Base-by-base conservation (phyloP, 768 basidiomycete genomes). In the Dentipellis fragilis region DNA sequence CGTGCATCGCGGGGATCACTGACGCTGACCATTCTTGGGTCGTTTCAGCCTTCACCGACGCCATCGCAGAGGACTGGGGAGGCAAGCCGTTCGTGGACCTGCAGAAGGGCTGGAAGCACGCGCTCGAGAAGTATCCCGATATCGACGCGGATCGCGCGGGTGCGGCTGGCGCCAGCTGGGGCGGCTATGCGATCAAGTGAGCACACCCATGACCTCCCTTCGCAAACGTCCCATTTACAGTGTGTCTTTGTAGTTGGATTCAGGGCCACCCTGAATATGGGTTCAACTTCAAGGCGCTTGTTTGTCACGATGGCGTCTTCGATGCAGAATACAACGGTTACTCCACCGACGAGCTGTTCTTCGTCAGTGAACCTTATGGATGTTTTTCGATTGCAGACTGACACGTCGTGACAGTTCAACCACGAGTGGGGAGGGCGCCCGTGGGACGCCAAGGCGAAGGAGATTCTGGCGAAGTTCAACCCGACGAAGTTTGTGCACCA, bases 251-350 rank as follows among this genome's bases (percentile, higher is more conserved):
- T 50, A 95, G 93, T 68, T 96, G 91, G 91, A 93, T 96, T 54
- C 89, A 95, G 71, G 91, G 93, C 0, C 90, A 96, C 65, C 89
- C 89, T 10, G 92, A 95, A 62, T 90, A 76, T 59, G 84, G 79
- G 3, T 92, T 93, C 66, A 79, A 80, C 19, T 96, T 98, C 77
- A 96, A 94, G 72, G 91, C 92, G 4, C 75, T 97, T 45, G 80
- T 94, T 11, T 86, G 84, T 62, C 95, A 98, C 64, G 95, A 99
- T 65, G 95, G 95, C 9, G 89, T 93, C 66, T 93, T 93, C 61
- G 87, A 91, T 63, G 75, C 85, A 3, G 75, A 69, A 8, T 87
- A 87, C 68, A 86, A 85, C 49, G 91, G 86, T n/a, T 93, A 84
- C 66, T 80, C 86, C 12, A 97, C 93, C 10, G 94, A 97, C 52